Evolutionary conservation across 331 rosid species (phyloP).

Genomic region (Rhamnella rubrinervis): DNA sequence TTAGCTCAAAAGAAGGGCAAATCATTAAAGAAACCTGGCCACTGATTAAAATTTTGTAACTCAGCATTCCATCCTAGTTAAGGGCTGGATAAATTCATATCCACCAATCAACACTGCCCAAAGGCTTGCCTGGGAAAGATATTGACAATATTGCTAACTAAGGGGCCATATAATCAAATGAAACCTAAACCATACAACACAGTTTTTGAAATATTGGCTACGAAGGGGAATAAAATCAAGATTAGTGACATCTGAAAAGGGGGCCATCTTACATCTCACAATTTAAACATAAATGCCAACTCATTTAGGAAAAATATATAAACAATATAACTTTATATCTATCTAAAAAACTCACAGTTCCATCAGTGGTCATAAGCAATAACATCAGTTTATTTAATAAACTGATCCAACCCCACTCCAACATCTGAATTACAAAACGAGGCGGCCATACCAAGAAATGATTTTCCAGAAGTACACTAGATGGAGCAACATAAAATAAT

Average conservation of each 20-base stretch:
- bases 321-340: background rate
- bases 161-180: background rate
- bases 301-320: background rate
- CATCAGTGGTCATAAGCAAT: background rate
- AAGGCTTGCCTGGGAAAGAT: background rate
- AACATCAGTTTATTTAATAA: background rate
- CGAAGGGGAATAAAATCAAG: background rate
- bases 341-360: background rate
- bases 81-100: background rate
- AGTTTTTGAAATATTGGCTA: background rate
- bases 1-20: background rate
- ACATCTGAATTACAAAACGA: constrained; percentile 3
- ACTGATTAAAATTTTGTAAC: background rate
- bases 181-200: background rate
- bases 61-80: background rate
- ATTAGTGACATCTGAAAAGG: background rate
- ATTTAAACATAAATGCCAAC: background rate
- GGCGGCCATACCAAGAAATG: background rate
- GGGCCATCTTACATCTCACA: background rate
- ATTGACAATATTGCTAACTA: background rate
- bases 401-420: background rate
- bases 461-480: background rate
- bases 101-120: background rate
- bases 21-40: background rate
- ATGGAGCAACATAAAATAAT: background rate